A percentile compares a stretch with the other conserved stretches of the same genome.
Evolutionary conservation across 1,284 basidiomycete species (phyloP).

Genomic region (Xanthoconium separans): DNA sequence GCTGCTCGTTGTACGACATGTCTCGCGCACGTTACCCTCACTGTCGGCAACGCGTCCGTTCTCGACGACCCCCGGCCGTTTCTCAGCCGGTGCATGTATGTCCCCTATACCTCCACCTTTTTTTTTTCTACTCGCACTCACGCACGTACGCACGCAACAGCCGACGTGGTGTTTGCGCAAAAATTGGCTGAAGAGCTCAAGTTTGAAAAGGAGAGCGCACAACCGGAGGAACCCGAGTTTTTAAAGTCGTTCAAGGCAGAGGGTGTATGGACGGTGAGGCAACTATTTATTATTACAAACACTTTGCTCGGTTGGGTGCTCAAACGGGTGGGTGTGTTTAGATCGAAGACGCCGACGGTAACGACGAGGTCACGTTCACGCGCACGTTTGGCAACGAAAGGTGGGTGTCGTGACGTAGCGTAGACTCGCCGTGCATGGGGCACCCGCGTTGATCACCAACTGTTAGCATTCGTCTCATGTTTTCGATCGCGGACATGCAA

Average conservation of each 20-base stretch:
- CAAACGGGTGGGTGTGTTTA: slow-evolving; percentile 30
- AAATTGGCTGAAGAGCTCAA: slow-evolving; percentile 83
- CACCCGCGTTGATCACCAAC: background rate
- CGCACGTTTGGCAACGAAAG: slow-evolving; percentile 91
- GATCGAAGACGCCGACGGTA: slow-evolving; percentile 72
- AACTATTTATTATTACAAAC: too few species aligned
- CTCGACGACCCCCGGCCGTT: slow-evolving; percentile 50
- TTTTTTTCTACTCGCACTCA: background rate
- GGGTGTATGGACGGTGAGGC: slow-evolving; percentile 71
- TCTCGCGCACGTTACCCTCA: slow-evolving; percentile 21
- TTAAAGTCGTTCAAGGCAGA: slow-evolving; percentile 73
- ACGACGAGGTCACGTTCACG: slow-evolving; percentile 81
- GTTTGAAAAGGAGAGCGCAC: slow-evolving; percentile 75
- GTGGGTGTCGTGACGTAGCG: slow-evolving; percentile 45
- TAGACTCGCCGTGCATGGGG: background rate
- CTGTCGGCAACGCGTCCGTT: slow-evolving; percentile 47
- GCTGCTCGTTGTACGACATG: slow-evolving; percentile 17
- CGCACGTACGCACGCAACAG: slow-evolving; percentile 36
- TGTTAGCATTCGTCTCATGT: slow-evolving; percentile 67
- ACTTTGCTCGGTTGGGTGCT: background rate
- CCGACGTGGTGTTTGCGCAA: slow-evolving; percentile 70
- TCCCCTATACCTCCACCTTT: slow-evolving; percentile 14
- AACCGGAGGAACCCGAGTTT: slow-evolving; percentile 66
- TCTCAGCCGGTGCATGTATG: slow-evolving; percentile 66
- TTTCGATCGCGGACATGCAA: slow-evolving; percentile 81